phyloP scores from a whole-genome alignment of 2,329 filamentous ascomycete species.

The Trichophyton simii region DNA sequence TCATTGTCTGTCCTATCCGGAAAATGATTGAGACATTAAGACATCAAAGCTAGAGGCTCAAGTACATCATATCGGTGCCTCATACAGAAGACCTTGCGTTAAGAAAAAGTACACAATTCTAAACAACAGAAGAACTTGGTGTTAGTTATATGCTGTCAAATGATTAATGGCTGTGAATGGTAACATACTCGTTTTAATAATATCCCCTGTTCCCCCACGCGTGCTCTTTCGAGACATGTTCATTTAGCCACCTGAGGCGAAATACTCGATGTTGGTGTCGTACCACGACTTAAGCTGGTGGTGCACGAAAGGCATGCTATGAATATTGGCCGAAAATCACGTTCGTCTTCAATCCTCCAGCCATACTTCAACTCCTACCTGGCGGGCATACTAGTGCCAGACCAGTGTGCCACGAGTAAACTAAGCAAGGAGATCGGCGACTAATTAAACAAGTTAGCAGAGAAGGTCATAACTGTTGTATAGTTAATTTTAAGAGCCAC shows the following conservation, averaged over 20 bases:
- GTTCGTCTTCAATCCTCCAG: neutral
- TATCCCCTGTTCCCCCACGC: conserved; percentile 15
- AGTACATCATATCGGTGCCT: neutral
- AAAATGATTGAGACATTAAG: neutral
- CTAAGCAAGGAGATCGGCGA: conserved; percentile 19
- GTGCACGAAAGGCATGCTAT: neutral
- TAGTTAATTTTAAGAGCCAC: conserved; percentile 16
- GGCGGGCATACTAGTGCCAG: too few species aligned
- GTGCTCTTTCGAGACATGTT: neutral
- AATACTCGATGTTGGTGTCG: neutral
- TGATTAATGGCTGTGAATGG: neutral
- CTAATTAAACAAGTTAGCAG: conserved; percentile 7
- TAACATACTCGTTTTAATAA: conserved; percentile 13
- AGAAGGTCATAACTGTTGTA: neutral
- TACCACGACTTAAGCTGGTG: neutral
- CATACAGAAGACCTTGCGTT: neutral
- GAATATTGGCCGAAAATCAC: neutral
- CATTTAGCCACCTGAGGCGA: neutral
- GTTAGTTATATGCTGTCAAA: neutral
- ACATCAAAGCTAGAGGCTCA: neutral
- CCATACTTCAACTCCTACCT: neutral
- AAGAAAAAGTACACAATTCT: conserved; percentile 4
- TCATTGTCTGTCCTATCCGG: neutral
- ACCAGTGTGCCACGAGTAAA: neutral
- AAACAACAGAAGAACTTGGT: neutral